Percentiles rank a stretch among this genome's conserved stretches.
Evolutionary conservation across 108 stramenopile species (phyloP).

Genomic region (Stephanodiscus minutulus): DNA sequence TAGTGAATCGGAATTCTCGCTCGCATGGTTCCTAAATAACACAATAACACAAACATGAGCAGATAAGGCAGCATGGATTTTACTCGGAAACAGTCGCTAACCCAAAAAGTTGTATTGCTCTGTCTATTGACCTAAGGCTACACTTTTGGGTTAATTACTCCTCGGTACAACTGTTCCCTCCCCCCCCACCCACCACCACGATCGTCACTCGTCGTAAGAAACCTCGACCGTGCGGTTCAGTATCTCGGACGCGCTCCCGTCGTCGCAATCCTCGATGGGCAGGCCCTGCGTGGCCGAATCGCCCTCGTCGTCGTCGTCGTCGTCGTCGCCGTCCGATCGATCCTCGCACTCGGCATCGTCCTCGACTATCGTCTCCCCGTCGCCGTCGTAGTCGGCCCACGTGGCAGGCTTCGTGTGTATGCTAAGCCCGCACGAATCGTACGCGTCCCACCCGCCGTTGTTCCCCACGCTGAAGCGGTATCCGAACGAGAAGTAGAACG

Average conservation of each 20-base stretch:
- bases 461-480: constrained; percentile 15
- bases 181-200: background rate
- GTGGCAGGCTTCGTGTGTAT: constrained; percentile 1
- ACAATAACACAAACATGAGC: too few species aligned
- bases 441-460: constrained; percentile 18
- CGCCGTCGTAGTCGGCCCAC: background rate
- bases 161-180: too few species aligned
- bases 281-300: background rate
- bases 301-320: too few species aligned
- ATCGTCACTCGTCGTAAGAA: background rate
- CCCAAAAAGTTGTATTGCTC: too few species aligned
- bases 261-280: background rate
- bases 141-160: too few species aligned
- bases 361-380: background rate
- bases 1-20: too few species aligned
- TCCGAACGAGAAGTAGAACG: constrained; percentile 15
- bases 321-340: background rate
- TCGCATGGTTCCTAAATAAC: too few species aligned
- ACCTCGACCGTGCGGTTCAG: background rate
- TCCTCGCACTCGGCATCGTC: background rate
- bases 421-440: constrained; percentile 14
- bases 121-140: too few species aligned
- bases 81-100: too few species aligned
- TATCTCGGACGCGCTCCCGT: background rate
- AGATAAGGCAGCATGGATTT: too few species aligned